Conservation (phyloP, 257 asterid species). For the Gentiana dahurica region DNA sequence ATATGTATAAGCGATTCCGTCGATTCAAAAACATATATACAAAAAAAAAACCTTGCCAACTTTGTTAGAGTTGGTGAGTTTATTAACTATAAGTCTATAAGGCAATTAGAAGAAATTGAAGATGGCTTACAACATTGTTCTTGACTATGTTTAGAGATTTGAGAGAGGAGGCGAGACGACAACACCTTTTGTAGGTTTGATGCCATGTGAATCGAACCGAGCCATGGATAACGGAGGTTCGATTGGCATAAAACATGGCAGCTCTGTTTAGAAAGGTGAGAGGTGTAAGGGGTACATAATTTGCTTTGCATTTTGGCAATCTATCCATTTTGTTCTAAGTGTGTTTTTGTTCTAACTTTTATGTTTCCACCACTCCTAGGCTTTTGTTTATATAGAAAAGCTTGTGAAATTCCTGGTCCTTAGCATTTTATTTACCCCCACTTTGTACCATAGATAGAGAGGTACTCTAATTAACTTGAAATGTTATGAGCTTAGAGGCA, state of each 20-base stretch:
- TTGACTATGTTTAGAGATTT: slow-evolving; percentile 34
- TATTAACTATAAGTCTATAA: too few relatives aligned
- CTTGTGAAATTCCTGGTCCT: too few relatives aligned
- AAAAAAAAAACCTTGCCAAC: background rate
- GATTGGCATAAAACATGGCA: slow-evolving; percentile 40
- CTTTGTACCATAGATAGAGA: too few relatives aligned
- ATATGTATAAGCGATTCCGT: background rate
- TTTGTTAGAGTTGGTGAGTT: too few relatives aligned
- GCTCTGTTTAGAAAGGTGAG: slow-evolving; percentile 65
- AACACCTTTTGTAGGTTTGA: slow-evolving; percentile 30
- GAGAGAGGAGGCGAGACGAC: slow-evolving; percentile 71
- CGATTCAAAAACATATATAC: too few relatives aligned
- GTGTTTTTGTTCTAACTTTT: background rate
- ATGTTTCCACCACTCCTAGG: too few relatives aligned
- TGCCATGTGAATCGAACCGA: slow-evolving; percentile 50
- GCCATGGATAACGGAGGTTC: slow-evolving; percentile 45
- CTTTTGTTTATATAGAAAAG: too few relatives aligned
- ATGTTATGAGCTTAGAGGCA: too few relatives aligned
- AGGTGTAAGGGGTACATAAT: slow-evolving; percentile 62
- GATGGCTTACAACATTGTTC: slow-evolving; percentile 53
- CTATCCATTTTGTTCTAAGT: slow-evolving; percentile 27
- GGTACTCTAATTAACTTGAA: too few relatives aligned
- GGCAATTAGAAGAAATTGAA: too few relatives aligned
- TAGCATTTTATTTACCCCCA: too few relatives aligned
- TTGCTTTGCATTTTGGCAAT: slow-evolving; percentile 61